Evolutionary conservation across 805 yeast genomes (phyloP).

Genomic region (Cyberlindnera samutprakarnensis): DNA sequence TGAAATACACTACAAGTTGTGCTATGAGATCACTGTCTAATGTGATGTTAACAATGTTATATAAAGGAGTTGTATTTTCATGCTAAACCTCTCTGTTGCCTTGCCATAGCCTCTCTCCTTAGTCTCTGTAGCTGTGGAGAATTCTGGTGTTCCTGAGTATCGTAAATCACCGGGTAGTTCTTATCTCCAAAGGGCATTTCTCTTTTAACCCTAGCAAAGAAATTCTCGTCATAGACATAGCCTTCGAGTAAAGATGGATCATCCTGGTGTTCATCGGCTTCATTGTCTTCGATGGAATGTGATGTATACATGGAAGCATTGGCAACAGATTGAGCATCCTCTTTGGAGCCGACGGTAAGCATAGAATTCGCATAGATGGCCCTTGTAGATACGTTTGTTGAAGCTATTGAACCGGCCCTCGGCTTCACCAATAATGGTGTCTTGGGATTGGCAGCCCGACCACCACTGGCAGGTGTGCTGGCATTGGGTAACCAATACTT

Average conservation of each 20-base stretch:
- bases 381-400: conserved; percentile 18
- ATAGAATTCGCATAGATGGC: conserved; percentile 21
- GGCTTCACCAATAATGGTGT: conserved; percentile 13
- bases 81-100: too few relatives aligned
- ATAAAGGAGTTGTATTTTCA: too few relatives aligned
- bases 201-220: conserved; percentile 27
- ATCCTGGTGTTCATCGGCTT: neutral
- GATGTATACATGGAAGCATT: conserved; percentile 3
- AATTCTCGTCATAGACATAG: conserved; percentile 27
- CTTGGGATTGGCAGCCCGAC: conserved; percentile 8
- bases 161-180: conserved; percentile 35
- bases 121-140: conserved; percentile 21
- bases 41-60: too few relatives aligned
- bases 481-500: conserved; percentile 60
- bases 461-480: too few relatives aligned
- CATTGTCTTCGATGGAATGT: conserved; percentile 3
- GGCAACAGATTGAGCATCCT: conserved; percentile 1
- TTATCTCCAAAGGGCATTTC: conserved; percentile 31
- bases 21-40: too few relatives aligned
- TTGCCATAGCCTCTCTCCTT: conserved; percentile 16
- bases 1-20: too few relatives aligned
- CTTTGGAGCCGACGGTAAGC: conserved; percentile 13
- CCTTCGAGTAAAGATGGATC: conserved; percentile 16
- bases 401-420: conserved; percentile 15
- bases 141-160: conserved; percentile 21